A percentile compares a stretch with the other conserved stretches of the same genome.
Evolutionary conservation across 2,329 filamentous ascomycete genomes (phyloP).

Genomic region (Paracoccidioides lutzii): DNA sequence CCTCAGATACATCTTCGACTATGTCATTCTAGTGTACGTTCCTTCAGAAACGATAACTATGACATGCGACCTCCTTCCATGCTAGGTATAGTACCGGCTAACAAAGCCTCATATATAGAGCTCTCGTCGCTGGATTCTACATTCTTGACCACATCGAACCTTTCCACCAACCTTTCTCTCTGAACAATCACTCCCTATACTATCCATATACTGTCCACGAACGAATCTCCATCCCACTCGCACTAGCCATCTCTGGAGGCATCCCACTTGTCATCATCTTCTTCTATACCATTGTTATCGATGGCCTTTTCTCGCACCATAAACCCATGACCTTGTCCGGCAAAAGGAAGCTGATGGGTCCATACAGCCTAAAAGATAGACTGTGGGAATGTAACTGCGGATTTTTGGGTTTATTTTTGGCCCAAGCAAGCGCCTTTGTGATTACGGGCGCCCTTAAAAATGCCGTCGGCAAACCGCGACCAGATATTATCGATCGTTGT

Average conservation of each 20-base stretch:
- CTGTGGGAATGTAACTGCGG: slow-evolving; percentile 52
- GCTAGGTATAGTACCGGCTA: slow-evolving; percentile 5
- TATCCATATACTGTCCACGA: slow-evolving; percentile 46
- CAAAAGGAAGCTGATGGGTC: slow-evolving; percentile 29
- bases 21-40: slow-evolving; percentile 45
- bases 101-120: slow-evolving; percentile 22
- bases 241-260: slow-evolving; percentile 38
- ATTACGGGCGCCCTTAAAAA: slow-evolving; percentile 48
- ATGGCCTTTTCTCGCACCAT: slow-evolving; percentile 45
- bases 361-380: slow-evolving; percentile 42
- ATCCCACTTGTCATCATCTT: slow-evolving; percentile 40
- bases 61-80: slow-evolving; percentile 3
- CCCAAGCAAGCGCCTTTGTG: slow-evolving; percentile 43
- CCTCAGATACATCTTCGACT: slow-evolving; percentile 45
- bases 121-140: slow-evolving; percentile 39
- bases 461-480: slow-evolving; percentile 46
- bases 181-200: slow-evolving; percentile 43
- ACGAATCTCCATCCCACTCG: slow-evolving; percentile 39
- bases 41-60: background rate
- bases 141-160: slow-evolving; percentile 42
- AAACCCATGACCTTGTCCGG: slow-evolving; percentile 25
- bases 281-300: slow-evolving; percentile 44
- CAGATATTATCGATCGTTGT: slow-evolving; percentile 47
- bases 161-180: slow-evolving; percentile 45
- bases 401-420: slow-evolving; percentile 42